phyloP scores from a whole-genome alignment of 2,329 filamentous ascomycete species.

The Hypoxylon sp. region DNA sequence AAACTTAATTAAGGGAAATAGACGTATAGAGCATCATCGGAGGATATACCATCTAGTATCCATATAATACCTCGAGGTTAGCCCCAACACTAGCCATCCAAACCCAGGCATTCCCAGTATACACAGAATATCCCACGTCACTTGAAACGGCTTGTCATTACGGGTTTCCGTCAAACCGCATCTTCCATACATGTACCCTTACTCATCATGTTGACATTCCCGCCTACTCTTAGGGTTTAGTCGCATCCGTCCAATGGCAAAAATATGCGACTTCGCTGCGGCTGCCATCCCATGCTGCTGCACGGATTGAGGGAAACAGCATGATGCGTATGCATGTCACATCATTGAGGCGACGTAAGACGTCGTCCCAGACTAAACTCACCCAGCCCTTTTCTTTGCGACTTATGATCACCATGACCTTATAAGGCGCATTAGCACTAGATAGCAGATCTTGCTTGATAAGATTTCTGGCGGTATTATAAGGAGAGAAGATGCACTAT shows the following conservation, averaged over 20 bases:
- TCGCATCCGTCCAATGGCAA: slow-evolving; percentile 36
- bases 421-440: slow-evolving; percentile 17
- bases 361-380: slow-evolving; percentile 26
- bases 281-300: slow-evolving; percentile 38
- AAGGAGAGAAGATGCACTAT: slow-evolving; percentile 10
- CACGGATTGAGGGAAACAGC: slow-evolving; percentile 40
- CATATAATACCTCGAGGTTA: slow-evolving; percentile 13
- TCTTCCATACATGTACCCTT: slow-evolving; percentile 20
- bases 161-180: slow-evolving; percentile 28
- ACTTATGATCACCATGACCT: slow-evolving; percentile 18
- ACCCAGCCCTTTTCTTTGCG: slow-evolving; percentile 21
- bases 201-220: slow-evolving; percentile 19
- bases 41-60: slow-evolving; percentile 27
- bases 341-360: slow-evolving; percentile 44
- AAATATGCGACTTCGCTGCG: slow-evolving; percentile 42
- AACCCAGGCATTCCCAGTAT: slow-evolving; percentile 22
- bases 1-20: slow-evolving; percentile 41
- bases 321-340: slow-evolving; percentile 48
- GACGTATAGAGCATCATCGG: slow-evolving; percentile 32
- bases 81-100: slow-evolving; percentile 15
- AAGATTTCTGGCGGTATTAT: slow-evolving; percentile 12
- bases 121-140: slow-evolving; percentile 4
- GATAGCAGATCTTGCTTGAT: slow-evolving; percentile 10
- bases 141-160: slow-evolving; percentile 21
- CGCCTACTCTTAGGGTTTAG: slow-evolving; percentile 27